A percentile compares a stretch with the other conserved stretches of the same genome.
Conservation (phyloP, 2,329 filamentous ascomycete genomes). For the Cercospora sesami region DNA sequence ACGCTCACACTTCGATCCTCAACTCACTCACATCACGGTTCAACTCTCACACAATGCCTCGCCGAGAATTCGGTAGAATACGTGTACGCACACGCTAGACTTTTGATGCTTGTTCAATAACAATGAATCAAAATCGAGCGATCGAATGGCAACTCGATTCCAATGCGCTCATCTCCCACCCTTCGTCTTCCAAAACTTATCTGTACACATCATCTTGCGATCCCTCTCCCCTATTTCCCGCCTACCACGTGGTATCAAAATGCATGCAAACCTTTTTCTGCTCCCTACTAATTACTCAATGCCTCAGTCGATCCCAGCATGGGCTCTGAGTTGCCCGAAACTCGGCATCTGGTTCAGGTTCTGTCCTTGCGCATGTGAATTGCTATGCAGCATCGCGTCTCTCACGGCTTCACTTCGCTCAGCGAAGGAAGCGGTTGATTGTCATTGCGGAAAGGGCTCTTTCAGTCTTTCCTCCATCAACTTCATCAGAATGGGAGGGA, state of each 20-base stretch:
- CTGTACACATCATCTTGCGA: not conserved
- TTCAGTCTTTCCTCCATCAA: conserved; percentile 83
- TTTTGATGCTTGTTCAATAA: not conserved
- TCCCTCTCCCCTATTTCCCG: not conserved
- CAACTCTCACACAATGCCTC: not conserved
- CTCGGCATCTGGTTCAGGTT: conserved; percentile 11
- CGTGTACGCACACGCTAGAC: not conserved
- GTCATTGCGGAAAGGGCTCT: conserved; percentile 39
- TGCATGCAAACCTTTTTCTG: not conserved
- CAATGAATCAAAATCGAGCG: not conserved
- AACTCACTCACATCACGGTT: too few relatives aligned
- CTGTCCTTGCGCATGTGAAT: conserved; percentile 4
- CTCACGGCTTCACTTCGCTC: conserved; percentile 13
- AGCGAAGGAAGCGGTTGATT: conserved; percentile 13
- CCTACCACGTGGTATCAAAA: conserved; percentile 1
- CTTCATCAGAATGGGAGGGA: conserved; percentile 77
- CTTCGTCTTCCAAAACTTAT: not conserved
- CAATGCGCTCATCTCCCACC: not conserved
- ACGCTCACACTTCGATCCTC: not conserved
- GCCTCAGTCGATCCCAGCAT: not conserved
- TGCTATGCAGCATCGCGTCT: conserved; percentile 10
- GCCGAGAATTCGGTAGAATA: not conserved
- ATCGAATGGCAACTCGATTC: not conserved
- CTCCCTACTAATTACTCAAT: not conserved
- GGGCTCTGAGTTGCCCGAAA: conserved; percentile 11